Percentiles rank a stretch among this genome's conserved stretches.
These are phyloP conservation scores for Neobulgaria alba DNA, from an alignment of 2,329 filamentous ascomycete genomes.

Conservation along the genomic window DNA sequence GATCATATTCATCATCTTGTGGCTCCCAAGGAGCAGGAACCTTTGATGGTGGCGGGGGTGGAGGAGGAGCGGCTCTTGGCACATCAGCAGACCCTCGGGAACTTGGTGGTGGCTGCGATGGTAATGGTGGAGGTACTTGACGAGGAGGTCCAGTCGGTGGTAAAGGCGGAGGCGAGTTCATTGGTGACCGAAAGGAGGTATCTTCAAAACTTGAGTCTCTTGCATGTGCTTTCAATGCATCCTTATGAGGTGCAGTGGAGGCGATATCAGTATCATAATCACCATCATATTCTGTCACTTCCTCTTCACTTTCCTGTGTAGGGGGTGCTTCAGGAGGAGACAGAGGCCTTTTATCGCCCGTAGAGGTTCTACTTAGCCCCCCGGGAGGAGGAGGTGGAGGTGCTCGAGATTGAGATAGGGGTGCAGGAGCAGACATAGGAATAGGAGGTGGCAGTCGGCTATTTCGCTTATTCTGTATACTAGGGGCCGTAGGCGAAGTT, in stretches of 20 bases:
- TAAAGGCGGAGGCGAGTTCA: conserved; percentile 41
- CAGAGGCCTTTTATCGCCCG: conserved; percentile 42
- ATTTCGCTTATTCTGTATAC: conserved; percentile 41
- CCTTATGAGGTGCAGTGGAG: conserved; percentile 87
- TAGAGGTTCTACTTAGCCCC: conserved; percentile 49
- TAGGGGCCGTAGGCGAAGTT: conserved; percentile 33
- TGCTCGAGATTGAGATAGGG: conserved; percentile 47
- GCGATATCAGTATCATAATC: conserved; percentile 98
- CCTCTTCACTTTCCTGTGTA: conserved; percentile 41
- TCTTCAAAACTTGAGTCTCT: conserved; percentile 71
- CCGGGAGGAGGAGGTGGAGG: conserved; percentile 58
- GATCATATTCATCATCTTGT: conserved; percentile 65
- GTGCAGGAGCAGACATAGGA: conserved; percentile 40
- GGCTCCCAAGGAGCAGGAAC: conserved; percentile 42
- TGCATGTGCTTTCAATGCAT: conserved; percentile 76
- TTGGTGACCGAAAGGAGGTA: conserved; percentile 34
- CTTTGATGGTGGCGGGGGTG: conserved; percentile 36
- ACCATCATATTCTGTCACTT: conserved; percentile 87
- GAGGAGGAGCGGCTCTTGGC: conserved; percentile 55
- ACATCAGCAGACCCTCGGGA: conserved; percentile 58
- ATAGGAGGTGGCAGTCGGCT: conserved; percentile 53
- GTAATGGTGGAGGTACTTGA: conserved; percentile 56
- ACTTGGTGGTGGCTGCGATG: conserved; percentile 45
- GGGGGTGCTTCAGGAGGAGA: conserved; percentile 37
- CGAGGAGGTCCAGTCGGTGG: conserved; percentile 47